Base-by-base conservation (phyloP, 2,329 filamentous ascomycete genomes). In the Acephala macrosclerotiorum region DNA sequence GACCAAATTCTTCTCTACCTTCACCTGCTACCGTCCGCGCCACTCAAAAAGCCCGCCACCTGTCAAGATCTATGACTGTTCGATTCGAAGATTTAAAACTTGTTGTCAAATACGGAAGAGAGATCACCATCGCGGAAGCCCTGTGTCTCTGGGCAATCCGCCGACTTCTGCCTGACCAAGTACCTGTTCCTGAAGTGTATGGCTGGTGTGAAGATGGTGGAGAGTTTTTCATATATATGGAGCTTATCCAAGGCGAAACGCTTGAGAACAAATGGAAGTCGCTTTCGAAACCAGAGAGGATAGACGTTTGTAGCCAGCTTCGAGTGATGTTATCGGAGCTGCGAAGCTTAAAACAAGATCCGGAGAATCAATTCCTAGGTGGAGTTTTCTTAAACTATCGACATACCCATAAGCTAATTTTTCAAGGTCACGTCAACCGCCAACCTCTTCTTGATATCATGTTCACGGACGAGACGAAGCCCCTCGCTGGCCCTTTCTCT, bases 111-210 rank as follows among this genome's bases (percentile, higher is more conserved):
- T 77, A 72, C 70, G 77, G 75, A 62, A 67, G 45, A 35, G 16
- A 63, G 22, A 66, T 74, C 8, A 60, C 61, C 20, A 60, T 77
- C 57, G 65, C 73, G 5, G 77, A 79, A 65, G 77, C 66, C 25
- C 73, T 76, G 68, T 71, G 60, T 62, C 73, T 79, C 16, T 78
- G 75, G 71, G 69, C 69, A 16, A 59, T 78, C 58, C 60, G 65
- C 42, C 58, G 61, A 18, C 42, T 68, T 25, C 63, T 77, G 8
- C 51, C 64, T 42, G 67, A 70, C 33, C 35, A 56, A 47, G 71
- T 79, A 20, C 77, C 77, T 8, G 77, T 79, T 38, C 78, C 77
- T 14, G 76, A 79, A 64, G 65, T 80, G 25, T 79, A 77, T 64
- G 76, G 77, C 11, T 79, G 75, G 77, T 60, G 67, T 45, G 57